Percentiles rank a stretch among this genome's conserved stretches.
Conservation (phyloP, 2,329 filamentous ascomycete species). For the Leptographium lundbergii region DNA sequence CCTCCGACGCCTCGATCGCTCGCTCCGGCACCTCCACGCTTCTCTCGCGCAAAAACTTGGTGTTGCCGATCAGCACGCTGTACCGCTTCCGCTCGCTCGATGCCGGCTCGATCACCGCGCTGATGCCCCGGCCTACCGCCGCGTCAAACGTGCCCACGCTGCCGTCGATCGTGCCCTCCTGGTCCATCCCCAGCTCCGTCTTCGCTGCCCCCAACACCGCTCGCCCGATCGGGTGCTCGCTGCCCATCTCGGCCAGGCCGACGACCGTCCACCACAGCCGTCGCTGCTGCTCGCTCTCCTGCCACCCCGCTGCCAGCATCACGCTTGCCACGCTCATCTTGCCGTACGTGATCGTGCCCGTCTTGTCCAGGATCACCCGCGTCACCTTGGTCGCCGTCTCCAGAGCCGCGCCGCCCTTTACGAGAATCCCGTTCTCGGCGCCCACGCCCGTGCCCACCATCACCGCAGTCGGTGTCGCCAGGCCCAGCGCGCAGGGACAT, state of each 20-base stretch:
- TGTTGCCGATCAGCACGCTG: conserved; percentile 72
- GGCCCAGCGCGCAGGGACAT: conserved; percentile 89
- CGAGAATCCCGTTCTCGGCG: conserved; percentile 90
- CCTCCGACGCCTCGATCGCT: conserved; percentile 50
- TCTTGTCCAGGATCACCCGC: conserved; percentile 89
- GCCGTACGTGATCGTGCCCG: conserved; percentile 83
- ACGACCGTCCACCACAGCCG: conserved; percentile 92
- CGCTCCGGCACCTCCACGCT: conserved; percentile 52
- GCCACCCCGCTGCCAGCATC: conserved; percentile 57
- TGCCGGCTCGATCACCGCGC: conserved; percentile 67
- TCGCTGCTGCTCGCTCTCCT: conserved; percentile 50
- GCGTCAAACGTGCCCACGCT: conserved; percentile 76
- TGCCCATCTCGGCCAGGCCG: conserved; percentile 88
- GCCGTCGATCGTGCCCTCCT: conserved; percentile 67
- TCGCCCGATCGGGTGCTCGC: conserved; percentile 90
- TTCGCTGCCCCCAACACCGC: conserved; percentile 71
- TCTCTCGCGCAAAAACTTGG: conserved; percentile 60
- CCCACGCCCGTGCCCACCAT: conserved; percentile 99
- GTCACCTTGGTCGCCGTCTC: conserved; percentile 85
- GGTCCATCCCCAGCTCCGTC: conserved; percentile 56
- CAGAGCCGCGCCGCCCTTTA: conserved; percentile 87
- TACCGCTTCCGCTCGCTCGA: conserved; percentile 58
- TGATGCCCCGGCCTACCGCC: conserved; percentile 73
- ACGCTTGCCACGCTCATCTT: conserved; percentile 83
- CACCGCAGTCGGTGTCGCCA: conserved; percentile 91